Evolutionary conservation across 192 early-diverging fungal species (phyloP).

Genomic region (Phlyctochytrium arcticum): DNA sequence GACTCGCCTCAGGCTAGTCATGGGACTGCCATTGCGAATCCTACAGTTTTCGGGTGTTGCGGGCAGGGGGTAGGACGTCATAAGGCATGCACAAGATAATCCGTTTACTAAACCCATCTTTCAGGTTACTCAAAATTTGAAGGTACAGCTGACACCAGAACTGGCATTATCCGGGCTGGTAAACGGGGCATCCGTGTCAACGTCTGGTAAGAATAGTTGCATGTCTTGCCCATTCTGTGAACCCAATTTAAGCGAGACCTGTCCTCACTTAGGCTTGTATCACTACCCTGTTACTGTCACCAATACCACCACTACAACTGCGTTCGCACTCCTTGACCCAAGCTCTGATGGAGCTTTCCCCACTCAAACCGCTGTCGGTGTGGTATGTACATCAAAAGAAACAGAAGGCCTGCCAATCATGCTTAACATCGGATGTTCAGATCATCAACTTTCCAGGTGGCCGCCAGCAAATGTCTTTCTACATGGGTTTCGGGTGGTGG

Average conservation of each 20-base stretch:
- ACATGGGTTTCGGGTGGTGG: conserved; percentile 40
- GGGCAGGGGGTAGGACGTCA: not conserved
- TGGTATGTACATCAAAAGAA: conserved; percentile 8
- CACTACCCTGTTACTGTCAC: conserved; percentile 19
- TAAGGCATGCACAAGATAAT: too few relatives aligned
- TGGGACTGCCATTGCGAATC: conserved; percentile 1
- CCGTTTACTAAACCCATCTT: not conserved
- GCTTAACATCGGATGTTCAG: not conserved
- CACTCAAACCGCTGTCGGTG: conserved; percentile 25
- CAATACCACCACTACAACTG: conserved; percentile 15
- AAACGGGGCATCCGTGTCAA: not conserved
- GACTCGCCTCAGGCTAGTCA: conserved; percentile 3
- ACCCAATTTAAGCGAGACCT: not conserved
- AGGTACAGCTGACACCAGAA: not conserved
- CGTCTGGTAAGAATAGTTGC: not conserved
- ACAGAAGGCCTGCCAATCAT: too few relatives aligned
- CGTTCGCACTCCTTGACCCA: conserved; percentile 5
- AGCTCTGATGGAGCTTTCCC: conserved; percentile 17
- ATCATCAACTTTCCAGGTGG: conserved; percentile 24
- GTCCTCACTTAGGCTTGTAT: not conserved
- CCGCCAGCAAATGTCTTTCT: conserved; percentile 48
- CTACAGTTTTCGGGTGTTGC: not conserved
- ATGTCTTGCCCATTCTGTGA: not conserved
- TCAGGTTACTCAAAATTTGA: conserved; percentile 6
- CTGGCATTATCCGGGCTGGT: conserved; percentile 2